Evolutionary conservation across 1,284 basidiomycete genomes (phyloP).

Genomic region (Naganishia sp.): DNA sequence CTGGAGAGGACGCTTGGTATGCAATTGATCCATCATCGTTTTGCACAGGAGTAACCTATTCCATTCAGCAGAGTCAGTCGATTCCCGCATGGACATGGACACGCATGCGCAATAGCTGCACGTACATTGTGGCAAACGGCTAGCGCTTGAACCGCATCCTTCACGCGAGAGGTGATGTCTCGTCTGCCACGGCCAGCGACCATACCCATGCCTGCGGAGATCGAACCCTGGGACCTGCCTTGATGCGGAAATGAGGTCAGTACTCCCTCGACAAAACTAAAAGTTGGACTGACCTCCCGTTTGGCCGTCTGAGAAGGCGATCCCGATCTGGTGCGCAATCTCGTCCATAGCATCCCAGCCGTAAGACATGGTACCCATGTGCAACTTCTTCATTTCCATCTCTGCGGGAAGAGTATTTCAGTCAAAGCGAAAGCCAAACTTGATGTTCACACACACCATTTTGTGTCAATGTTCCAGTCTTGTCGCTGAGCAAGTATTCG

Average conservation of each 20-base stretch:
- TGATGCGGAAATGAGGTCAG: neutral
- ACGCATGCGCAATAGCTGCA: constrained; percentile 23
- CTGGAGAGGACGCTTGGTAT: constrained; percentile 97
- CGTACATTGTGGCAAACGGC: constrained; percentile 94
- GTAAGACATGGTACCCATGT: constrained; percentile 98
- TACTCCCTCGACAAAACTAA: neutral
- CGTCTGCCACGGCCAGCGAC: constrained; percentile 78
- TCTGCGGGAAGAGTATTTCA: constrained; percentile 59
- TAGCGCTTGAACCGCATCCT: constrained; percentile 87
- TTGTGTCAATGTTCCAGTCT: constrained; percentile 96
- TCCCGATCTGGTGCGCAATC: constrained; percentile 80
- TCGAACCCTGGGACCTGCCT: constrained; percentile 43
- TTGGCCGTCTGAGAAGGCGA: constrained; percentile 67
- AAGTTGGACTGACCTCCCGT: constrained; percentile 34
- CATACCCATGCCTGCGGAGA: constrained; percentile 31
- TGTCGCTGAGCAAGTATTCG: constrained; percentile 93
- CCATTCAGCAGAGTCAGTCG: neutral
- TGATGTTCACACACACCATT: constrained; percentile 66
- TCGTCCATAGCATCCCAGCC: constrained; percentile 98
- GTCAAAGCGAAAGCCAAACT: constrained; percentile 20
- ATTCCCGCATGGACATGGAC: neutral
- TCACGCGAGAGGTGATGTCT: constrained; percentile 93
- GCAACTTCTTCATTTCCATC: constrained; percentile 98
- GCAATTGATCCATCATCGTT: constrained; percentile 92
- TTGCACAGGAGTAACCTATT: constrained; percentile 86